Evolutionary conservation across 306 rosid species (phyloP), one percentile per base, ranked within the genome.

Genomic region (Glycine soja): DNA sequence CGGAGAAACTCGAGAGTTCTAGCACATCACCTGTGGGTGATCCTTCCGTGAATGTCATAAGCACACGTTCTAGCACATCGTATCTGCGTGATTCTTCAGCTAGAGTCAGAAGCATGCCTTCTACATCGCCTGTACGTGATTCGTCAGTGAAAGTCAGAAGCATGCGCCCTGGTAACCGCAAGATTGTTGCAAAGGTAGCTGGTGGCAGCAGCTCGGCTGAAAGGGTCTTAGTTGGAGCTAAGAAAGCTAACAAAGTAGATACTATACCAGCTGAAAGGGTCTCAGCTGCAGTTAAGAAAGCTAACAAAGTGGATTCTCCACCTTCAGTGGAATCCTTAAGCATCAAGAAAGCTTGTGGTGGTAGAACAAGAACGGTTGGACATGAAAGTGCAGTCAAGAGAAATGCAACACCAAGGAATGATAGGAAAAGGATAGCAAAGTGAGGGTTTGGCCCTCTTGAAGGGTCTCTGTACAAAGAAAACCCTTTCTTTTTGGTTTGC

Each of bases 141-240:
- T 40, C 66, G 24, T 10, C 38, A 3, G 36, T 58, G 13, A 58
- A 58, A 9, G 36, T 18, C 61, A 70, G 68, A 53, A 85, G 87
- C 24, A 75, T 63, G 59, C 84, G 30, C 43, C 82, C 89, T 0
- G 80, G 84, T 4, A 80, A 81, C 30, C 63, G 43, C 11, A 88
- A 81, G 79, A 62, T 57, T 59, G 43, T 82, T 0, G 78, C 59
- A 38, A 86, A 81, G 66, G 82, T 53, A 36, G 81, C 14, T 64
- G 70, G 56, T 76, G 59, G 82, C 0, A 69, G 76, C 43, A 80
- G 58, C 58, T 76, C 53, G 58, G 77, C 52, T 64, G 59, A 67
- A 47, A 81, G 70, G 80, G 80, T 84, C 68, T 79, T 86, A n/a
- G 47, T 54, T 61, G 85, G 76, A 57, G 67, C 80, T 72, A 87